Conservation (phyloP, 2,329 filamentous ascomycete species). For the Penicillium brevicompactum region DNA sequence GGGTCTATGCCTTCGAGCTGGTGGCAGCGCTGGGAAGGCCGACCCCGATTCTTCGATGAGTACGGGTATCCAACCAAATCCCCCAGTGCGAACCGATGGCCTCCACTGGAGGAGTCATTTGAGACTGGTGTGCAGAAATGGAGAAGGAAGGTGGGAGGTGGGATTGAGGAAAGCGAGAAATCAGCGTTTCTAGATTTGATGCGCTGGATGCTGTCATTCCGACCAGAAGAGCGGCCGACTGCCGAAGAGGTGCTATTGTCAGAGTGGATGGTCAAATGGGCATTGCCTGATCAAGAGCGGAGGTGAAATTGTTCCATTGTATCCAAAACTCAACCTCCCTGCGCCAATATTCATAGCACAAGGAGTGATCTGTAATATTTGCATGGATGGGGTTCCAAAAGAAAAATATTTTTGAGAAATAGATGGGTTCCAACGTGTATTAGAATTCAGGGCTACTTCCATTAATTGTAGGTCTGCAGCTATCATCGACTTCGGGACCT, state of each 20-base stretch:
- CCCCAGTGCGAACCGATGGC: slow-evolving; percentile 11
- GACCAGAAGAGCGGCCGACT: slow-evolving; percentile 31
- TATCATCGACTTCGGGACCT: too few species aligned
- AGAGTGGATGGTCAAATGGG: slow-evolving; percentile 41
- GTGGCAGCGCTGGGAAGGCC: slow-evolving; percentile 20
- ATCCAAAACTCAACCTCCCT: too few species aligned
- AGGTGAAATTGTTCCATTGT: too few species aligned
- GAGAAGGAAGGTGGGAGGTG: slow-evolving; percentile 14
- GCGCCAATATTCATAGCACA: too few species aligned
- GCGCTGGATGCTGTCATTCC: slow-evolving; percentile 33
- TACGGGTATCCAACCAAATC: slow-evolving; percentile 14
- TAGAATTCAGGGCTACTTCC: too few species aligned
- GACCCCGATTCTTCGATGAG: slow-evolving; percentile 15
- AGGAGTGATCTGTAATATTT: too few species aligned
- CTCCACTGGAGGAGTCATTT: slow-evolving; percentile 30
- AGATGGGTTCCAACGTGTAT: too few species aligned
- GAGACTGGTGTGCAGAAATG: slow-evolving; percentile 20
- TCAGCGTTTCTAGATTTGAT: slow-evolving; percentile 34
- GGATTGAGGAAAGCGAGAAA: slow-evolving; percentile 18
- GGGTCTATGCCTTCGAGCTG: slow-evolving; percentile 21
- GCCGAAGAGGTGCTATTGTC: slow-evolving; percentile 33
- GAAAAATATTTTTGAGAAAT: too few species aligned
- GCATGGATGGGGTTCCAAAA: too few species aligned
- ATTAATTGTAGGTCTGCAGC: too few species aligned
- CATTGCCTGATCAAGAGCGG: slow-evolving; percentile 19